Conservation (phyloP, 192 early-diverging fungal species). For the Spizellomyces punctatus region DNA sequence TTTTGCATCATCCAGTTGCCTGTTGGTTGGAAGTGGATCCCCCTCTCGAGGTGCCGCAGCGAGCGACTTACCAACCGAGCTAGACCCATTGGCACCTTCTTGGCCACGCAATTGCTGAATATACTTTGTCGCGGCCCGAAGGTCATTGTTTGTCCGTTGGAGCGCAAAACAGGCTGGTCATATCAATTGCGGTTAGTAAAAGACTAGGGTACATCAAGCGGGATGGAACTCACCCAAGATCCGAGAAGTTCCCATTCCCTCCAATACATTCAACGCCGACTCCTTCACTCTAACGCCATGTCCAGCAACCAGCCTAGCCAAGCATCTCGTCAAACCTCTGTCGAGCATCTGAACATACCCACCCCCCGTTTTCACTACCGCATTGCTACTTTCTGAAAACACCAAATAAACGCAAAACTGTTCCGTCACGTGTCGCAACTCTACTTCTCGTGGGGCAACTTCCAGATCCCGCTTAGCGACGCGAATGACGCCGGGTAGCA, state of each 20-base stretch:
- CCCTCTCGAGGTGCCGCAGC: too few species aligned
- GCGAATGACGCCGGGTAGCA: constrained; percentile 58
- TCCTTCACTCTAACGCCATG: constrained; percentile 47
- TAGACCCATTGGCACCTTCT: neutral
- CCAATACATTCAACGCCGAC: constrained; percentile 36
- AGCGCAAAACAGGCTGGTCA: constrained; percentile 40
- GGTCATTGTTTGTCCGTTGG: constrained; percentile 52
- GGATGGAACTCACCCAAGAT: constrained; percentile 36
- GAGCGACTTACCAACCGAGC: too few species aligned
- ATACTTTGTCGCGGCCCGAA: constrained; percentile 37
- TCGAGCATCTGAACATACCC: constrained; percentile 42
- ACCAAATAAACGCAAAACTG: constrained; percentile 55
- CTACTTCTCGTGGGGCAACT: constrained; percentile 40
- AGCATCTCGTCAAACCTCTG: constrained; percentile 37
- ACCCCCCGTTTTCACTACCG: constrained; percentile 1
- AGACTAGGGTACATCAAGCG: too few species aligned
- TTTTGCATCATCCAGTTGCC: too few species aligned
- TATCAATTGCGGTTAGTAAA: too few species aligned
- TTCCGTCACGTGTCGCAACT: constrained; percentile 38
- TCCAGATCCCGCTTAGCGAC: constrained; percentile 55
- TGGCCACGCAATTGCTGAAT: constrained; percentile 2
- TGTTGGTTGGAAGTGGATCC: too few species aligned
- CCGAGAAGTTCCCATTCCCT: constrained; percentile 40
- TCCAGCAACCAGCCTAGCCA: constrained; percentile 43
- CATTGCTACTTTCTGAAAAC: constrained; percentile 34